Conservation (phyloP, 2,329 filamentous ascomycete genomes). For the Elsinoe australis region DNA sequence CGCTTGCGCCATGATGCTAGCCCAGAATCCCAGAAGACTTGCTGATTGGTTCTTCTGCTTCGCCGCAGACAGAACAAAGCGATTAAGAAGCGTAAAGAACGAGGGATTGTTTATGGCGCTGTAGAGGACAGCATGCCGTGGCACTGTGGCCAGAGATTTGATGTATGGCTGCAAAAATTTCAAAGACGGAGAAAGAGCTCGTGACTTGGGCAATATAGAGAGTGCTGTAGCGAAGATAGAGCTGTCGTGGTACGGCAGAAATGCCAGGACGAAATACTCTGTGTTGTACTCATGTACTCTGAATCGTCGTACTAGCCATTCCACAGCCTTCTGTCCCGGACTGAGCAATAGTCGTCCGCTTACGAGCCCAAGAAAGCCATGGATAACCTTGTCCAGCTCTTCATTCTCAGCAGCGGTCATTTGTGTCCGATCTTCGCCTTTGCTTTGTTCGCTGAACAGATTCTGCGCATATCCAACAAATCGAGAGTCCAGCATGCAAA, state of each 20-base stretch:
- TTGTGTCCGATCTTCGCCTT: constrained; percentile 75
- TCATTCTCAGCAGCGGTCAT: constrained; percentile 76
- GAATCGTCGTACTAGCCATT: constrained; percentile 91
- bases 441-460: constrained; percentile 91
- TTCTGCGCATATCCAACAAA: constrained; percentile 67
- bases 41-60: constrained; percentile 65
- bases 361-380: constrained; percentile 74
- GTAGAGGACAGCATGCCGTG: constrained; percentile 74
- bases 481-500: constrained; percentile 76
- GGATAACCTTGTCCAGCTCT: constrained; percentile 68
- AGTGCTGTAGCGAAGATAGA: constrained; percentile 78
- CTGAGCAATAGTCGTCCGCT: constrained; percentile 70
- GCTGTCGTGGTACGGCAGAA: constrained; percentile 84
- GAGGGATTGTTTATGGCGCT: constrained; percentile 69
- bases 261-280: constrained; percentile 66
- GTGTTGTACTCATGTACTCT: constrained; percentile 92
- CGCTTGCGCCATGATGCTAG: constrained; percentile 75
- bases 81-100: constrained; percentile 69
- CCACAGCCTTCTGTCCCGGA: constrained; percentile 81
- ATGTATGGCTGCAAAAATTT: constrained; percentile 83
- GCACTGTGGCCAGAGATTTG: constrained; percentile 64
- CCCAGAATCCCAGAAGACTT: constrained; percentile 81
- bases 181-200: constrained; percentile 59
- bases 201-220: constrained; percentile 68
- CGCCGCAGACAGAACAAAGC: constrained; percentile 69